phyloP scores from a whole-genome alignment of 352 stramenopile species.

The Elongisporangium anandrum region DNA sequence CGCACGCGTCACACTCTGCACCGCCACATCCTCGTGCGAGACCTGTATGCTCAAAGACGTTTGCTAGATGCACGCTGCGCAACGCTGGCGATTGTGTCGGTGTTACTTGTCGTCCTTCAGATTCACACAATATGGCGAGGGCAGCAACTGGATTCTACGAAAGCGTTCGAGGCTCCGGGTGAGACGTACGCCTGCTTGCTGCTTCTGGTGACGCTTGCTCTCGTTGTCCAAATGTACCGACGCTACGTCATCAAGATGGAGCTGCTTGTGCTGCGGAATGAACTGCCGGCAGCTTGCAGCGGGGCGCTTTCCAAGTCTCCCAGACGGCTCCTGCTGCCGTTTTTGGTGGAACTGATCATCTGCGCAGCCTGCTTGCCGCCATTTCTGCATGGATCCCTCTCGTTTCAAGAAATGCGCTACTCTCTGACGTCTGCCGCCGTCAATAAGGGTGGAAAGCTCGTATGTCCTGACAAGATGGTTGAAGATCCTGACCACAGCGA shows the following conservation, averaged over 20 bases:
- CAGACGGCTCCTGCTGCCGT: constrained; percentile 29
- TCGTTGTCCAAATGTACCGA: constrained; percentile 36
- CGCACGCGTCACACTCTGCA: constrained; percentile 6
- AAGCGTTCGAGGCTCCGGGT: constrained; percentile 31
- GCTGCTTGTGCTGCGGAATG: constrained; percentile 45
- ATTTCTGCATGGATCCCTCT: constrained; percentile 37
- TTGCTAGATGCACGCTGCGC: constrained; percentile 17
- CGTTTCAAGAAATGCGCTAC: constrained; percentile 46
- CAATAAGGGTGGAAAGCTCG: neutral
- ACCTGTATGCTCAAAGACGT: constrained; percentile 30
- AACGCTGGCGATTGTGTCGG: constrained; percentile 25
- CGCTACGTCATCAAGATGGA: constrained; percentile 51
- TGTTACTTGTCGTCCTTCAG: constrained; percentile 41
- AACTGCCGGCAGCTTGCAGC: constrained; percentile 22
- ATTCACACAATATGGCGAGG: constrained; percentile 55
- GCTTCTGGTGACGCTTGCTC: constrained; percentile 28
- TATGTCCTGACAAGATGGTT: constrained; percentile 18
- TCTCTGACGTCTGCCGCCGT: constrained; percentile 11
- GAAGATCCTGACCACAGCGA: constrained; percentile 15
- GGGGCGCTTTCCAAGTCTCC: constrained; percentile 14
- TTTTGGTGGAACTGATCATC: constrained; percentile 35
- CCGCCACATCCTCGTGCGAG: constrained; percentile 18
- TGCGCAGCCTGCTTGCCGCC: constrained; percentile 42
- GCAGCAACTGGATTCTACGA: constrained; percentile 12
- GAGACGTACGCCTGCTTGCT: constrained; percentile 47